A percentile compares a stretch with the other conserved stretches of the same genome.
phyloP scores from a whole-genome alignment of 352 stramenopile genomes.

The Aphanomyces cochlioides region DNA sequence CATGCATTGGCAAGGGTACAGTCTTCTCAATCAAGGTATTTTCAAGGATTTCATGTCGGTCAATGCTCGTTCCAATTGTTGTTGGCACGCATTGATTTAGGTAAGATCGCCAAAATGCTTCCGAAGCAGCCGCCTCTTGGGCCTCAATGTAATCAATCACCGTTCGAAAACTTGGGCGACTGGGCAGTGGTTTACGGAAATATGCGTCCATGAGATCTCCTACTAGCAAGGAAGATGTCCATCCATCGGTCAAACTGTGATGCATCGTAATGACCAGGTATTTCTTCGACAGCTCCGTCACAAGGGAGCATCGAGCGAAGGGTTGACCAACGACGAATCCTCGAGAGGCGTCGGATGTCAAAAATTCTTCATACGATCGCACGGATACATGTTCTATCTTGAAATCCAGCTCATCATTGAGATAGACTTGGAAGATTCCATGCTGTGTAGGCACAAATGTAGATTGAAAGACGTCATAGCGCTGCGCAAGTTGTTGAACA shows the following conservation, averaged over 20 bases:
- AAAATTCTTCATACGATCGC: background rate
- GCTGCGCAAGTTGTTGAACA: background rate
- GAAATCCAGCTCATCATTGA: background rate
- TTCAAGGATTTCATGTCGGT: too few relatives aligned
- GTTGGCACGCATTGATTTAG: too few relatives aligned
- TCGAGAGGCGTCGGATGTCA: background rate
- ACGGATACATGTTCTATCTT: background rate
- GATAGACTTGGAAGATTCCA: background rate
- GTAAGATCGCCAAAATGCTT: background rate
- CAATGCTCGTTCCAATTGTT: too few relatives aligned
- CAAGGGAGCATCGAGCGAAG: background rate
- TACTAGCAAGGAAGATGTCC: background rate
- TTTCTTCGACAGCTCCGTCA: background rate
- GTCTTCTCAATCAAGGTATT: too few relatives aligned
- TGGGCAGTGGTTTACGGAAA: background rate
- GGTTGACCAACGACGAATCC: background rate
- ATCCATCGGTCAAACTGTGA: background rate
- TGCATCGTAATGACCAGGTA: background rate
- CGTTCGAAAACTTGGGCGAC: background rate
- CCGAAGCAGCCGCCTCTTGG: background rate
- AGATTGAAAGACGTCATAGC: background rate
- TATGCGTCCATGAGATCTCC: background rate
- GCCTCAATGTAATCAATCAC: background rate
- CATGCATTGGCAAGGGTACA: background rate
- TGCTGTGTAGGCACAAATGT: background rate